Evolutionary conservation across 2,329 filamentous ascomycete species (phyloP), one percentile per base, ranked within the genome.

Genomic region (Dactylellina sp.): DNA sequence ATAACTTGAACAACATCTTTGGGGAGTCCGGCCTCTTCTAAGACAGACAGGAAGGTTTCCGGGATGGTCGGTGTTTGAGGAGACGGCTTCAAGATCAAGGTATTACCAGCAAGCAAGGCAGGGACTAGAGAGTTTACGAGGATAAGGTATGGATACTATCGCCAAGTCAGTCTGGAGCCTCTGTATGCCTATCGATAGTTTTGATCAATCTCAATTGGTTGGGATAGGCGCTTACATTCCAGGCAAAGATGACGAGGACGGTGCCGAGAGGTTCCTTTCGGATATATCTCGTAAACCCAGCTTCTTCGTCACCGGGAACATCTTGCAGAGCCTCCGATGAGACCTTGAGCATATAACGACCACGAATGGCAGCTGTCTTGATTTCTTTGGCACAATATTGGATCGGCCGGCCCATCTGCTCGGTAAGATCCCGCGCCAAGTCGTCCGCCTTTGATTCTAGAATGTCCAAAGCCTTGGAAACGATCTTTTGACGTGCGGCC

Each of bases 331-430:
- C 88, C 44, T 95, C 90, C 9, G 89, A 87, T 78, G 90, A 92
- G 76, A 97, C 90, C 80, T 91, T 92, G 78, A 96, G 85, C 66
- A 98, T 84, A 80, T 96, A 96, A 79, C 96, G 89, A 76, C 89
- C 91, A 76, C 94, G 88, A 83, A 91, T 91, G 76, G 96, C 87
- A 6, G 93, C 93, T 14, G 94, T 98, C 28, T 87, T 83, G 77
- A 98, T 86, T 83, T 98, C 94, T 77, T 89, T 92, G 50, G 86
- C 89, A 0, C 91, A 91, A 81, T 94, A 97, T 39, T 90, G 87
- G 79, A 97, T 97, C 35, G 94, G 94, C 18, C 94, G 87, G 44
- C 94, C 94, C 93, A 98, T 98, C 83, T 98, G 93, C 80, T 92
- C 89, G 0, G 93, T 97, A 71, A 98, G 83, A 81, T 97, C 93